These are phyloP conservation scores for Amanita pallidorosea DNA, from an alignment of 768 basidiomycete genomes.

Conservation along the genomic window DNA sequence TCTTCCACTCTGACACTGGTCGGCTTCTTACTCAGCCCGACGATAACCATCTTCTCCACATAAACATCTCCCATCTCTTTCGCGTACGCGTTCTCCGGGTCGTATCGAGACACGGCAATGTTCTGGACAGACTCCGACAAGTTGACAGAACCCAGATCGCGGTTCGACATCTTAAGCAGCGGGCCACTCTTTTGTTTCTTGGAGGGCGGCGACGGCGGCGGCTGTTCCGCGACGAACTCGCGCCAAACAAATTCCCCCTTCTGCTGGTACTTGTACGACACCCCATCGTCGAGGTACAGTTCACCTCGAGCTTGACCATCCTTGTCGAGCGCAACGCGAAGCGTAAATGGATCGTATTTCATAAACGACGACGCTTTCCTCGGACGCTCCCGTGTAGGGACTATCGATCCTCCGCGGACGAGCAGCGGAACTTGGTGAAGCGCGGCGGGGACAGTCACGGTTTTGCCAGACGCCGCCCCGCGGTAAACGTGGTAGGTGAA, in stretches of 20 bases:
- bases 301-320: slow-evolving; percentile 57
- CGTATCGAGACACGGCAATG: slow-evolving; percentile 37
- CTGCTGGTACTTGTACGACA: slow-evolving; percentile 61
- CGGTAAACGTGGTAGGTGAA: slow-evolving; percentile 62
- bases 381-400: slow-evolving; percentile 81
- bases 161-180: slow-evolving; percentile 38
- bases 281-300: slow-evolving; percentile 93
- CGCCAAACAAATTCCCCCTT: slow-evolving; percentile 85
- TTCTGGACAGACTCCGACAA: slow-evolving; percentile 40
- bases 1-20: slow-evolving; percentile 42
- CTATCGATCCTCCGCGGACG: slow-evolving; percentile 83
- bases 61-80: slow-evolving; percentile 54
- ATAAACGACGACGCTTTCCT: slow-evolving; percentile 80
- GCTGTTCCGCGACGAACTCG: slow-evolving; percentile 49
- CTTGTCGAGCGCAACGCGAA: slow-evolving; percentile 73
- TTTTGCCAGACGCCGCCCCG: slow-evolving; percentile 50
- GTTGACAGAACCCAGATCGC: slow-evolving; percentile 37
- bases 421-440: slow-evolving; percentile 77
- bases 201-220: too few relatives aligned
- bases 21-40: slow-evolving; percentile 60
- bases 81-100: slow-evolving; percentile 58
- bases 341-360: slow-evolving; percentile 89
- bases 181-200: slow-evolving; percentile 11
- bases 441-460: slow-evolving; percentile 67
- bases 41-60: slow-evolving; percentile 76